Conservation (phyloP, 2,329 filamentous ascomycete genomes). For the Penicillium sclerotiorum region DNA sequence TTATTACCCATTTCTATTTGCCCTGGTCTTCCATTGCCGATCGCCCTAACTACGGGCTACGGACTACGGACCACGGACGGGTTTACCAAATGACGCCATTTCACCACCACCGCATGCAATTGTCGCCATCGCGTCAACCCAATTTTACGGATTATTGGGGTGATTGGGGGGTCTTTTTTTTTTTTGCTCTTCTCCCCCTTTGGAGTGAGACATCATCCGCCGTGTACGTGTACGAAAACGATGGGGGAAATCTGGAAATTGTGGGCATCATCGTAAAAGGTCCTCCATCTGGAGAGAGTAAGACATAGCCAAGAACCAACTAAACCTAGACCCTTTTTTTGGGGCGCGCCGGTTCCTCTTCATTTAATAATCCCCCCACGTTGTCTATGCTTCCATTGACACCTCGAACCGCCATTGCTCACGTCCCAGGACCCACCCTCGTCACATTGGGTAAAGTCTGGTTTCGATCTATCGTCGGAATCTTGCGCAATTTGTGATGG, state of each 20-base stretch:
- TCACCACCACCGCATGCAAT: slow-evolving; percentile 12
- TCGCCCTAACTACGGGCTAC: background rate
- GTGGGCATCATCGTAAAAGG: background rate
- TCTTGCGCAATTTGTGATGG: slow-evolving; percentile 7
- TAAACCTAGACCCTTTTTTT: background rate
- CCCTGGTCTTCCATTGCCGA: too few species aligned
- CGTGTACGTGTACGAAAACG: background rate
- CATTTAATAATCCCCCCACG: background rate
- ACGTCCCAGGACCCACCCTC: slow-evolving; percentile 1
- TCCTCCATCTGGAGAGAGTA: background rate
- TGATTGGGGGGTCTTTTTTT: too few species aligned
- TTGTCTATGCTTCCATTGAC: background rate
- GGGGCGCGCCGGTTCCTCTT: background rate
- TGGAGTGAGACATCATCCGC: background rate
- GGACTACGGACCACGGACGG: background rate
- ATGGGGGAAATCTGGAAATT: background rate
- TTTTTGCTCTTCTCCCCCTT: too few species aligned
- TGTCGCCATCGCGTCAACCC: background rate
- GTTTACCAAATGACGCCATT: slow-evolving; percentile 19
- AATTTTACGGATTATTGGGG: too few species aligned
- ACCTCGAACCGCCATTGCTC: background rate
- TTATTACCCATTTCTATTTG: too few species aligned
- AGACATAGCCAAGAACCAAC: background rate
- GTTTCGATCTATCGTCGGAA: slow-evolving; percentile 9
- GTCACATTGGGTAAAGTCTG: background rate